Evolutionary conservation across 2,329 filamentous ascomycete species (phyloP), one percentile per base, ranked within the genome.

Genomic region (Beauveria asiatica): DNA sequence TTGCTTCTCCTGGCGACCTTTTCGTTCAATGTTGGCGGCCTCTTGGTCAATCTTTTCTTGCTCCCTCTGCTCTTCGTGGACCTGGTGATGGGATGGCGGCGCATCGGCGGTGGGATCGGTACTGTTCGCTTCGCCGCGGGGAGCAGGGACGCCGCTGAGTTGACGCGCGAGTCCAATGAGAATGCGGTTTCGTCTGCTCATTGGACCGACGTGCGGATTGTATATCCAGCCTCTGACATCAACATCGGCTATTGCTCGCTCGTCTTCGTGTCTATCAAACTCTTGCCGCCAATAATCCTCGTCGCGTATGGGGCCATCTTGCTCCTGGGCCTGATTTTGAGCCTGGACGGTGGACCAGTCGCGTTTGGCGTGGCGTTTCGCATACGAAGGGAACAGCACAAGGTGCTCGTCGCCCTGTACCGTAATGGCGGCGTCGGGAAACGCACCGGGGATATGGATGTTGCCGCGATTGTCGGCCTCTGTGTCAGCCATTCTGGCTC

Each of bases 151-250:
- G 0, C 94, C 94, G 66, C 92, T 96, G 46, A 99, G 76, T 67
- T 94, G 88, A 57, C 92, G 83, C 16, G 93, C 93, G 25, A 97
- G 79, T 0, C 92, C 90, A 58, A 99, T 85, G 67, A 97, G 79
- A 62, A 97, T 79, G 42, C 94, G 83, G 68, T 97, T 95, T 68
- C 91, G 91, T 66, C 92, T 83, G 27, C 84, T 93, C 82, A 97
- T 86, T 4, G 90, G 92, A 0, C 91, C 92, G 65, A 81, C 82
- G 68, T 93, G 90, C 19, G 93, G 93, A 44, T 86, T 85, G 72
- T 96, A 99, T 56, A 97, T 83, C 94, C 95, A 99, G 16, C 94
- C 94, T 66, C 93, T 83, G 25, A 99, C 90, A 71, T 99, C 93
- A 6, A 97, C 90, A 69, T 97, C 93, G 1, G 97, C 89, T 4